Evolutionary conservation across 2,329 filamentous ascomycete genomes (phyloP).

Genomic region (Fusarium agapanthi): DNA sequence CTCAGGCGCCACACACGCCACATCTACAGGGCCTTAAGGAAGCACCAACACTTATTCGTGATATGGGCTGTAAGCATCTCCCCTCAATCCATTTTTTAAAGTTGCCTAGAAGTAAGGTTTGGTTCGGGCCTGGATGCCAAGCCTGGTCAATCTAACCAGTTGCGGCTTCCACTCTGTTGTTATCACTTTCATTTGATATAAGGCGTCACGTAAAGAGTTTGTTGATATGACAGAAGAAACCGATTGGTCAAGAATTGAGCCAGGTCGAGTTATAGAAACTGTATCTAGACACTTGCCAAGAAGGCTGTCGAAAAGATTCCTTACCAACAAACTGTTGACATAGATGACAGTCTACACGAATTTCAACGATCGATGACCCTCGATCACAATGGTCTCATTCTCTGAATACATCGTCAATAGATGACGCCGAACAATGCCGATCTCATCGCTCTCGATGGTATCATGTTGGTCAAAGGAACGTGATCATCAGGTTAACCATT

Average conservation of each 20-base stretch:
- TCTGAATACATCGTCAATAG: neutral
- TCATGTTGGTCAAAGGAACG: slow-evolving; percentile 18
- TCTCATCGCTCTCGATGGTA: neutral
- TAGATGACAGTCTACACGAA: neutral
- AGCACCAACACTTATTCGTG: neutral
- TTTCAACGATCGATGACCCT: neutral
- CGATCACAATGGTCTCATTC: neutral
- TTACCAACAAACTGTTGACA: neutral
- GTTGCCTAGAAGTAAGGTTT: slow-evolving; percentile 8
- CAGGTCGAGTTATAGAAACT: slow-evolving; percentile 11
- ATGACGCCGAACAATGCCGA: slow-evolving; percentile 18
- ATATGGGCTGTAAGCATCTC: slow-evolving; percentile 5
- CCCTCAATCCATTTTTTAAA: slow-evolving; percentile 10
- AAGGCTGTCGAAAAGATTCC: slow-evolving; percentile 10
- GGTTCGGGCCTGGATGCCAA: slow-evolving; percentile 29
- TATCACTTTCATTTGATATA: neutral
- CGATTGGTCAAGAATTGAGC: neutral
- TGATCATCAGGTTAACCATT: slow-evolving; percentile 18
- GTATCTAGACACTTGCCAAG: slow-evolving; percentile 9
- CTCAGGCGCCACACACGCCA: slow-evolving; percentile 22
- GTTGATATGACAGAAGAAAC: neutral
- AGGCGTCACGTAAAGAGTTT: neutral
- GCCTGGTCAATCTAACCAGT: slow-evolving; percentile 14
- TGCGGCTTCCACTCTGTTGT: neutral
- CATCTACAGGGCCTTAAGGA: neutral